phyloP scores from a whole-genome alignment of 768 basidiomycete species.

The Auricularia auricula-judae region DNA sequence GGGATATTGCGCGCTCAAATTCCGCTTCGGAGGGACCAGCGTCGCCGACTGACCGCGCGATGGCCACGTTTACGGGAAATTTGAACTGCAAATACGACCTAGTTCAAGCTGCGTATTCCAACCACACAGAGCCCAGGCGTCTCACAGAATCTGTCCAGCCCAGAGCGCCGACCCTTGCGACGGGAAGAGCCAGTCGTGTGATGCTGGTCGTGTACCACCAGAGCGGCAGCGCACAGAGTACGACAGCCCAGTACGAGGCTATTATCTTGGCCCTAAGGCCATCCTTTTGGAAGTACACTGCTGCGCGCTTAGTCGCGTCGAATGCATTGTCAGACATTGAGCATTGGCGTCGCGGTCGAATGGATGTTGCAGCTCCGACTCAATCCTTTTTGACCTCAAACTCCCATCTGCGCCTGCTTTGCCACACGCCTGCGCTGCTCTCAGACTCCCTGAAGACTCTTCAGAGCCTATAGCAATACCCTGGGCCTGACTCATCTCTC shows the following conservation, averaged over 20 bases:
- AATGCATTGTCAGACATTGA: neutral
- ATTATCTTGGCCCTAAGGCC: slow-evolving; percentile 48
- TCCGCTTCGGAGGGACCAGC: neutral
- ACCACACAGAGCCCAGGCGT: neutral
- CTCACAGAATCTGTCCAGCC: slow-evolving; percentile 13
- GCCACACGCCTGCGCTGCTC: neutral
- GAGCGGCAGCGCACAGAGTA: slow-evolving; percentile 70
- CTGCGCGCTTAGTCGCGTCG: neutral
- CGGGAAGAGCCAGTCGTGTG: slow-evolving; percentile 65
- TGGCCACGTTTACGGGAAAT: neutral
- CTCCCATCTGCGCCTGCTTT: neutral
- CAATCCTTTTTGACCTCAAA: neutral
- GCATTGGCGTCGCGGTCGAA: neutral
- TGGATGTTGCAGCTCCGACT: neutral
- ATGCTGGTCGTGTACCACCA: slow-evolving; percentile 96
- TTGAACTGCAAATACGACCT: neutral
- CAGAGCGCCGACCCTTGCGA: slow-evolving; percentile 42
- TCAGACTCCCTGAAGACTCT: too few relatives aligned
- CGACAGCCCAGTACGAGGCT: slow-evolving; percentile 63
- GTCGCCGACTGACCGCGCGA: neutral
- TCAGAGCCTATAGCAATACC: too few relatives aligned
- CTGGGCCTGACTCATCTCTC: too few relatives aligned
- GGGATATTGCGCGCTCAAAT: neutral
- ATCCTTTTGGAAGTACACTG: slow-evolving; percentile 4
- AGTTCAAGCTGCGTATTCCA: neutral